Percentiles rank a stretch among this genome's conserved stretches.
Evolutionary conservation across 2,329 filamentous ascomycete species (phyloP).

Genomic region (Diplodia sapinea): DNA sequence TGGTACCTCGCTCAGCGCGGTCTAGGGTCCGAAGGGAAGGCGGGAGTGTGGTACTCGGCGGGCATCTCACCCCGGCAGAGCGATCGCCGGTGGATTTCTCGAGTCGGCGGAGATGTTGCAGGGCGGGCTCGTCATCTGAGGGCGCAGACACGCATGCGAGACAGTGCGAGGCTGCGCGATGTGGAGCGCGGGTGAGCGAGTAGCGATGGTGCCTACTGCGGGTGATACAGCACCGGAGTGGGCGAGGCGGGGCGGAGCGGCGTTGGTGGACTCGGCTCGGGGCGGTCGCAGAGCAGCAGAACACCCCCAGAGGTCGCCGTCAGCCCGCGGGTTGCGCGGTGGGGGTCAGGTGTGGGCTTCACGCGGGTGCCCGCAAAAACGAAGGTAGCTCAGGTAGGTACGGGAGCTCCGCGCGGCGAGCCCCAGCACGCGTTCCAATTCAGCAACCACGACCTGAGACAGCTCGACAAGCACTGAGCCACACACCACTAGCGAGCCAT

Average conservation of each 20-base stretch:
- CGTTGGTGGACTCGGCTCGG: conserved; percentile 13
- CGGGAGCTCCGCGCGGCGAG: conserved; percentile 18
- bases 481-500: conserved; percentile 22
- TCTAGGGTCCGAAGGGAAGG: conserved; percentile 36
- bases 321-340: conserved; percentile 10
- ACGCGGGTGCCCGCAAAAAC: conserved; percentile 21
- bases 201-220: conserved; percentile 12
- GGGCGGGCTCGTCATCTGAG: conserved; percentile 24
- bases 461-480: conserved; percentile 18
- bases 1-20: conserved; percentile 41
- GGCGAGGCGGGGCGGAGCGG: conserved; percentile 27
- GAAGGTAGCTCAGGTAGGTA: conserved; percentile 13
- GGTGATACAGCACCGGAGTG: conserved; percentile 24
- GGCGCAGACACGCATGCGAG: conserved; percentile 19
- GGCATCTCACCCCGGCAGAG: conserved; percentile 36
- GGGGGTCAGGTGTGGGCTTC: conserved; percentile 22
- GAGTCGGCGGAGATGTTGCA: conserved; percentile 21
- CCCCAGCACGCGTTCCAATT: conserved; percentile 9
- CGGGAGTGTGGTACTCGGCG: conserved; percentile 33
- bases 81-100: conserved; percentile 21
- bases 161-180: conserved; percentile 10
- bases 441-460: conserved; percentile 18
- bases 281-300: not conserved
- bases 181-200: conserved; percentile 7
- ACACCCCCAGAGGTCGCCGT: conserved; percentile 20